Conservation (phyloP, 768 basidiomycete genomes). For the Amanita fuliginea region DNA sequence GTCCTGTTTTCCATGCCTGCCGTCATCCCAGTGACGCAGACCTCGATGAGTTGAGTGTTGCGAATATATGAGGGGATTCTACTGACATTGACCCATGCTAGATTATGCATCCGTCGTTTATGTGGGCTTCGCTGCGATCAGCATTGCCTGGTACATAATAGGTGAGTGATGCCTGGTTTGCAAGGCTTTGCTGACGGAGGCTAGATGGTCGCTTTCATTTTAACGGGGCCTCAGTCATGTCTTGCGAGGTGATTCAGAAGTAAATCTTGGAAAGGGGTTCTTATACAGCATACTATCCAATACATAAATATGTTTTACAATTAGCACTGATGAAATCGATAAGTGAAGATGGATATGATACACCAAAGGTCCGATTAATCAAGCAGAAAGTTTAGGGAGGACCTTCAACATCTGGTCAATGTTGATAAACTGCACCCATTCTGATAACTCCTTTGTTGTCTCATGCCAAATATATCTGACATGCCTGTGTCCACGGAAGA, state of each 20-base stretch:
- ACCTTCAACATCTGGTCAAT: slow-evolving; percentile 77
- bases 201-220: slow-evolving; percentile 34
- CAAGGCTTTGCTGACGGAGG: not conserved
- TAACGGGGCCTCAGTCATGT: slow-evolving; percentile 27
- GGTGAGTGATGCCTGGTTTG: slow-evolving; percentile 23
- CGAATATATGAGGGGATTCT: not conserved
- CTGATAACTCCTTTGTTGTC: slow-evolving; percentile 53
- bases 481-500: slow-evolving; percentile 57
- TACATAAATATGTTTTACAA: slow-evolving; percentile 2
- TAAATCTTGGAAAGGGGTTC: not conserved
- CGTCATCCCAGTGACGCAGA: slow-evolving; percentile 39
- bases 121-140: slow-evolving; percentile 47
- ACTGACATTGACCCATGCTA: slow-evolving; percentile 13
- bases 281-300: not conserved
- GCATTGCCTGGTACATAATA: slow-evolving; percentile 49
- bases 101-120: slow-evolving; percentile 64
- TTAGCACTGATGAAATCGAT: not conserved
- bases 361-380: not conserved
- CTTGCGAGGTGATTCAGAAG: slow-evolving; percentile 9
- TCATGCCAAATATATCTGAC: slow-evolving; percentile 67
- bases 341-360: not conserved
- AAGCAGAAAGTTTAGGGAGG: slow-evolving; percentile 58
- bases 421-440: slow-evolving; percentile 78
- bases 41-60: slow-evolving; percentile 31
- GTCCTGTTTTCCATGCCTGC: slow-evolving; percentile 64